phyloP scores from a whole-genome alignment of 192 early-diverging fungal species.

The Linnemannia zychae region DNA sequence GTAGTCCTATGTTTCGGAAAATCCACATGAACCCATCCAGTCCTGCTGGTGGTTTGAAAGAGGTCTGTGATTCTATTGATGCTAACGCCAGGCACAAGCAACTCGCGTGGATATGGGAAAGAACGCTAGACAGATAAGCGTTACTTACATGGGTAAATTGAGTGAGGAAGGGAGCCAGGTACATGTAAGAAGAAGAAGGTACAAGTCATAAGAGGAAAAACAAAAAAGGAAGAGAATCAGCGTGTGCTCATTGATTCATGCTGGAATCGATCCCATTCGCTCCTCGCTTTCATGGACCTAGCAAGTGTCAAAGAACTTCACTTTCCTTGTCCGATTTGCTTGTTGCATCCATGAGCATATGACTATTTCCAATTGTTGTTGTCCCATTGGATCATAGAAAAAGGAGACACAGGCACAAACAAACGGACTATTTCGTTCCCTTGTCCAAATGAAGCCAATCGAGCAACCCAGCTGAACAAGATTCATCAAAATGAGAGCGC shows the following conservation, averaged over 20 bases:
- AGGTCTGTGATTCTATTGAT: too few relatives aligned
- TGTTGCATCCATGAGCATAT: neutral
- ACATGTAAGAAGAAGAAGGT: too few relatives aligned
- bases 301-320: too few relatives aligned
- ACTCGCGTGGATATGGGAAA: neutral
- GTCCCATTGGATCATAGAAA: neutral
- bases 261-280: neutral
- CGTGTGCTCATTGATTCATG: neutral
- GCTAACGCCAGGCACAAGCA: too few relatives aligned
- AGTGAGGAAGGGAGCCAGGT: too few relatives aligned
- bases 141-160: neutral
- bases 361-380: neutral
- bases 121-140: neutral
- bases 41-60: too few relatives aligned
- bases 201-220: too few relatives aligned
- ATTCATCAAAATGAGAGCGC: neutral
- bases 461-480: neutral
- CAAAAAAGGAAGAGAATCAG: neutral
- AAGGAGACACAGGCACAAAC: neutral
- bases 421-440: neutral
- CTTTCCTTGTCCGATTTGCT: neutral
- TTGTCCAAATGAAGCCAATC: neutral
- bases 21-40: neutral
- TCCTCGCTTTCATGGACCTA: too few relatives aligned
- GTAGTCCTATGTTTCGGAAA: neutral